phyloP scores from a whole-genome alignment of 352 stramenopile genomes.

The Achlya hypogyna region DNA sequence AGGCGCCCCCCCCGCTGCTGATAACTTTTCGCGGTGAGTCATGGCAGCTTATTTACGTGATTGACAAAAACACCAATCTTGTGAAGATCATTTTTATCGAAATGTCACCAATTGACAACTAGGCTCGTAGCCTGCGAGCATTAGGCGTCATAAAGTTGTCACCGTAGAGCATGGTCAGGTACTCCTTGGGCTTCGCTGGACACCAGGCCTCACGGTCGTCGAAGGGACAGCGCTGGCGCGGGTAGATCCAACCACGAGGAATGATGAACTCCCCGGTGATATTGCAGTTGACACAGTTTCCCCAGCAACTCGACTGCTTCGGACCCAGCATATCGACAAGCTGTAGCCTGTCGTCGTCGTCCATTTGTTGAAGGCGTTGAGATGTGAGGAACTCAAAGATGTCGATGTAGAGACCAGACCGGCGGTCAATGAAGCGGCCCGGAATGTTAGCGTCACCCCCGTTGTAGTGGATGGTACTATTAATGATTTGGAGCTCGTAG shows the following conservation, averaged over 20 bases:
- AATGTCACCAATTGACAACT: too few relatives aligned
- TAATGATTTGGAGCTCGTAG: constrained; percentile 37
- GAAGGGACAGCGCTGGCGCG: neutral
- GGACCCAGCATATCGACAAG: neutral
- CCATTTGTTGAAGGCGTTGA: too few relatives aligned
- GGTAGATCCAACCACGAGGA: neutral
- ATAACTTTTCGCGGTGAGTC: too few relatives aligned
- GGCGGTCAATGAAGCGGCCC: constrained; percentile 42
- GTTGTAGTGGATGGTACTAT: constrained; percentile 27
- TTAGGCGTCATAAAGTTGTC: constrained; percentile 3
- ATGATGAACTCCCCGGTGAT: neutral
- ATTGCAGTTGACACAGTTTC: neutral
- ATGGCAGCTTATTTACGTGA: too few relatives aligned
- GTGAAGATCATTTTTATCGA: too few relatives aligned
- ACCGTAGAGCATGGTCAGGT: neutral
- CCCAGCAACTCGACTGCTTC: neutral
- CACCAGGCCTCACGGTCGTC: neutral
- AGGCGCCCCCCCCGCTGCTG: too few relatives aligned
- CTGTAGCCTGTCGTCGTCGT: too few relatives aligned
- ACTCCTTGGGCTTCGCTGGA: neutral
- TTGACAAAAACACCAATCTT: too few relatives aligned
- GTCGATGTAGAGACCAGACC: constrained; percentile 54
- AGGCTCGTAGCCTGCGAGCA: too few relatives aligned
- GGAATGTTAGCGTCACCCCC: constrained; percentile 48
- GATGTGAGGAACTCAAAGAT: constrained; percentile 47